These are phyloP conservation scores for Fusarium redolens DNA, from an alignment of 2,329 filamentous ascomycete genomes.

Conservation along the genomic window DNA sequence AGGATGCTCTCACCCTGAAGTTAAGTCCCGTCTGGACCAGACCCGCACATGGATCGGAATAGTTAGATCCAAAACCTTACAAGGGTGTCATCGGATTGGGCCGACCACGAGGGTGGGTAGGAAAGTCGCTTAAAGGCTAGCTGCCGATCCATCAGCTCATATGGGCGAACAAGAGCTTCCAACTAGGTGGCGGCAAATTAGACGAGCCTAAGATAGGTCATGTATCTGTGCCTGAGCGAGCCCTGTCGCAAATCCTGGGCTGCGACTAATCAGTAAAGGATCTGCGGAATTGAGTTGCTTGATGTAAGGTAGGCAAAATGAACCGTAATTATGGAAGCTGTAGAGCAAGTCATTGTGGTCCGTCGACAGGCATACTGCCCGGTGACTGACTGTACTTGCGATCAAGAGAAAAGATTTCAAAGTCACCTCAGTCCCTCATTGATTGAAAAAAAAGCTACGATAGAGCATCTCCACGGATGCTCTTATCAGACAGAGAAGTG, in stretches of 20 bases:
- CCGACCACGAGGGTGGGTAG: slow-evolving; percentile 39
- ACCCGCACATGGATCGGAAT: slow-evolving; percentile 44
- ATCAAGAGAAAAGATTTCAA: background rate
- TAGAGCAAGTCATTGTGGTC: background rate
- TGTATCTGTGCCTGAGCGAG: slow-evolving; percentile 22
- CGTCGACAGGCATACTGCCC: background rate
- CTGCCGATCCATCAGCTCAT: slow-evolving; percentile 44
- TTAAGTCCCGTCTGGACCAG: slow-evolving; percentile 16
- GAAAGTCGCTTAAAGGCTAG: slow-evolving; percentile 40
- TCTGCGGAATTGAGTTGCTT: slow-evolving; percentile 23
- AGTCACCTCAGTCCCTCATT: slow-evolving; percentile 16
- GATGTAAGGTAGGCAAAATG: background rate
- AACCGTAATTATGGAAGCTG: background rate
- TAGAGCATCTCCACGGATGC: slow-evolving; percentile 1
- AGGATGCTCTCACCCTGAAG: slow-evolving; percentile 3
- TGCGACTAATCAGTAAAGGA: slow-evolving; percentile 4
- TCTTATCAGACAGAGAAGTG: background rate
- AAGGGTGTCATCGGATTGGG: slow-evolving; percentile 44
- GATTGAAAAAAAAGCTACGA: background rate
- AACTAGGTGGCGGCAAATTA: slow-evolving; percentile 29
- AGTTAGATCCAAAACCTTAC: slow-evolving; percentile 41
- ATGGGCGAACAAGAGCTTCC: slow-evolving; percentile 27
- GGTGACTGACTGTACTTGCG: slow-evolving; percentile 13
- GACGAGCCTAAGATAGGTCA: slow-evolving; percentile 4
- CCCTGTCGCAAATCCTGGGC: slow-evolving; percentile 19